Percentiles rank a stretch among this genome's conserved stretches.
Conservation (phyloP, 140 eudicot species). For the Senecio squalidus region DNA sequence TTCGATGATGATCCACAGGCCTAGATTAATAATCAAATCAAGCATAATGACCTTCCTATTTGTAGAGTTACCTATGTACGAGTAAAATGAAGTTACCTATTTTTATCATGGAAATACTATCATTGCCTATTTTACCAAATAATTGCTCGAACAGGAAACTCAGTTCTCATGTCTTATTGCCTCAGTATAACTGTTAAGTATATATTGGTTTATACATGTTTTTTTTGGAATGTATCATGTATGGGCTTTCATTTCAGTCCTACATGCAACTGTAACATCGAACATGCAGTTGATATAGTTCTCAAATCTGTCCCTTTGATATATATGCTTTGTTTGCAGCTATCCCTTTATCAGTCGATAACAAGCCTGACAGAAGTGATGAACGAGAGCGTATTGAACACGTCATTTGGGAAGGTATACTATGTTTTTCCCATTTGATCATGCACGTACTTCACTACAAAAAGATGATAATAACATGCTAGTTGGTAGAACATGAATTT, state of each 20-base stretch:
- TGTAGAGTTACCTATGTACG: not conserved
- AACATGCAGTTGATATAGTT: not conserved
- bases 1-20: no score
- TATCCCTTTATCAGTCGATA: slow-evolving; percentile 64
- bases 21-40: no score
- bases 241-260: no score
- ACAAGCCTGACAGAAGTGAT: slow-evolving; percentile 81
- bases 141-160: no score
- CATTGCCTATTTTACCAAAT: not conserved
- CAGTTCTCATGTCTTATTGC: no score
- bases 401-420: slow-evolving; percentile 64
- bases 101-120: not conserved
- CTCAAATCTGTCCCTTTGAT: not conserved
- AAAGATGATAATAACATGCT: slow-evolving; percentile 17
- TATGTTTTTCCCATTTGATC: not conserved
- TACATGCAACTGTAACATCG: no score
- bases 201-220: not conserved
- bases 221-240: no score
- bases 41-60: no score
- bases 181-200: not conserved
- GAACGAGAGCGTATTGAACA: slow-evolving; percentile 76
- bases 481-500: slow-evolving; percentile 22
- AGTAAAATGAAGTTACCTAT: not conserved
- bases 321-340: slow-evolving; percentile 37
- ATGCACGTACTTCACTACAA: no score